A percentile compares a stretch with the other conserved stretches of the same genome.
Evolutionary conservation across 495 filamentous ascomycete genomes (phyloP).

Genomic region (Aspergillus avenaceus): DNA sequence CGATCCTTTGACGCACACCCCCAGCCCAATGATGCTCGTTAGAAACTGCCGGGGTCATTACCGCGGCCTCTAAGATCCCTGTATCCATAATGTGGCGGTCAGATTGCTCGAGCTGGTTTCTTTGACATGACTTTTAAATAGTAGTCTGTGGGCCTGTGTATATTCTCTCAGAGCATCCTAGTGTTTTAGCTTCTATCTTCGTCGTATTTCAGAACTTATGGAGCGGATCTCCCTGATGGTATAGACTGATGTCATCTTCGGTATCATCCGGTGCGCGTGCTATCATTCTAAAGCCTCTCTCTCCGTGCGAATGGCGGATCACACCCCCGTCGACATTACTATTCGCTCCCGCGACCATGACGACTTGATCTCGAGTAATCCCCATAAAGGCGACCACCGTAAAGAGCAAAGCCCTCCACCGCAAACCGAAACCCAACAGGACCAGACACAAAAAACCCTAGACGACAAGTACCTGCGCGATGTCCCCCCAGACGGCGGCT

Average conservation of each 20-base stretch:
- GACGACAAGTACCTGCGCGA: conserved; percentile 32
- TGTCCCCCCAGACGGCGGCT: conserved; percentile 50
- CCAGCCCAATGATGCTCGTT: conserved; percentile 9
- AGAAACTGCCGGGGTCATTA: not conserved
- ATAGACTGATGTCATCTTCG: not conserved
- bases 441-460: conserved; percentile 1
- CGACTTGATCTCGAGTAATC: conserved; percentile 7
- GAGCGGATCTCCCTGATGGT: too few species aligned
- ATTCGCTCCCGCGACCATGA: conserved; percentile 29
- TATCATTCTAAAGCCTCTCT: not conserved
- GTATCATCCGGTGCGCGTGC: not conserved
- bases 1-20: not conserved
- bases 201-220: too few species aligned
- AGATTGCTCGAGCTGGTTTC: not conserved
- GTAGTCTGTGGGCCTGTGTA: too few species aligned
- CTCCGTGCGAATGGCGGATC: conserved; percentile 27
- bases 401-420: conserved; percentile 4
- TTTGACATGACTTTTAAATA: too few species aligned
- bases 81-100: not conserved
- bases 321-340: conserved; percentile 33
- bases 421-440: conserved; percentile 9
- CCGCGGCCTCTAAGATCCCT: not conserved
- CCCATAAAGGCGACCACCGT: conserved; percentile 1
- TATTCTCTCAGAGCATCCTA: too few species aligned
- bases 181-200: too few species aligned